These are phyloP conservation scores for Larix kaempferi DNA, from an alignment of 75 land plant species.

Conservation along the genomic window DNA sequence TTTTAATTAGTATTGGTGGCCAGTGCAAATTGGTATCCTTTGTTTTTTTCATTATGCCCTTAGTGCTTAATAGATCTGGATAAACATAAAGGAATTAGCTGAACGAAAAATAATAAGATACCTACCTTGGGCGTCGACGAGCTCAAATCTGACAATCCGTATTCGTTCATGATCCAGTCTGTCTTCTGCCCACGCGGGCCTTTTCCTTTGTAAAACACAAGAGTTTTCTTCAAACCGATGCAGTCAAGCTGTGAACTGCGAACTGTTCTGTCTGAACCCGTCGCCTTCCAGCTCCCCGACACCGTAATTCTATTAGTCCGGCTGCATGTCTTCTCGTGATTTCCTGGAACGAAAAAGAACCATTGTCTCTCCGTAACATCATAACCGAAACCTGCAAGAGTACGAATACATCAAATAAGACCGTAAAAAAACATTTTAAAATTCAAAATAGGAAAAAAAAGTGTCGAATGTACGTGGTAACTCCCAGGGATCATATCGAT, in stretches of 20 bases:
- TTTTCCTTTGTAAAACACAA: constrained; percentile 69
- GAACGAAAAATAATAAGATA: too few species aligned
- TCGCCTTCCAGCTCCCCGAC: constrained; percentile 75
- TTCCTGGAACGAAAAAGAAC: not conserved
- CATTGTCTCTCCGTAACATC: not conserved
- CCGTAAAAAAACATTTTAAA: too few species aligned
- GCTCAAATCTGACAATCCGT: constrained; percentile 7
- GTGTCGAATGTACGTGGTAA: not conserved
- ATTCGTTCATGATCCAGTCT: constrained; percentile 64
- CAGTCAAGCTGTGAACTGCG: constrained; percentile 12
- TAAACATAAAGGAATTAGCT: too few species aligned
- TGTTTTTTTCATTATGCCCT: too few species aligned
- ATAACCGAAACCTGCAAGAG: too few species aligned
- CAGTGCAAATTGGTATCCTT: too few species aligned
- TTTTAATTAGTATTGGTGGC: too few species aligned
- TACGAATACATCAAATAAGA: too few species aligned
- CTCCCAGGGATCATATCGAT: constrained; percentile 20
- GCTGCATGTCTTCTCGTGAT: constrained; percentile 22
- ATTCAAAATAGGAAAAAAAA: not conserved
- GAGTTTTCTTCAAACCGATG: constrained; percentile 53
- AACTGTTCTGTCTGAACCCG: constrained; percentile 53
- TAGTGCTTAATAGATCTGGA: too few species aligned
- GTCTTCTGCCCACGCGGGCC: constrained; percentile 62
- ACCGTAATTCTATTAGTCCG: constrained; percentile 47
- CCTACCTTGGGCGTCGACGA: not conserved